phyloP scores from a whole-genome alignment of 257 asterid genomes.

The Ophiorrhiza pumila region DNA sequence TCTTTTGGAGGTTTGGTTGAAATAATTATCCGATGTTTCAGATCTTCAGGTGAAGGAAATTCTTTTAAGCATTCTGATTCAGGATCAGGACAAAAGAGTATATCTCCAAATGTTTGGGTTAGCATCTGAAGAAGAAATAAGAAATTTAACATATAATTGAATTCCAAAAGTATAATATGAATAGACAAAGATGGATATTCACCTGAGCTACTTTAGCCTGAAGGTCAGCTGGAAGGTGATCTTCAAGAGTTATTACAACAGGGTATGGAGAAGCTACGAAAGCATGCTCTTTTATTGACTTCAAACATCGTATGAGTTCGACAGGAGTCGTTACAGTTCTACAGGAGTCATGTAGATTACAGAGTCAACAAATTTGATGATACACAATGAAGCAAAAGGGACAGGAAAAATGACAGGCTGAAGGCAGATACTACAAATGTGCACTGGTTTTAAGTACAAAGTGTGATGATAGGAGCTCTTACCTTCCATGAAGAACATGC shows the following conservation, averaged over 20 bases:
- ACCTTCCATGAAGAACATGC: constrained; percentile 85
- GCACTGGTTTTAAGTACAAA: not conserved
- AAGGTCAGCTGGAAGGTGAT: constrained; percentile 72
- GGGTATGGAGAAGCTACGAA: constrained; percentile 74
- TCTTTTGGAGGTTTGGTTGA: constrained; percentile 93
- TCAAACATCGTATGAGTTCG: constrained; percentile 60
- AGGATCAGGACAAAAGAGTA: constrained; percentile 68
- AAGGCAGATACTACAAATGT: not conserved
- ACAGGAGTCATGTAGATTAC: constrained; percentile 12
- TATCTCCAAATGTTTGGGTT: constrained; percentile 58
- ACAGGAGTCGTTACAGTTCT: constrained; percentile 85
- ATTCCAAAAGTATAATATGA: not conserved
- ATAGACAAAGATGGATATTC: constrained; percentile 17
- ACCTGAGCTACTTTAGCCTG: constrained; percentile 89
- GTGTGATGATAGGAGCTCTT: not conserved
- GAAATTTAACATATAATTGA: not conserved
- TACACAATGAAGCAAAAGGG: constrained; percentile 2
- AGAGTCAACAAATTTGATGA: constrained; percentile 3
- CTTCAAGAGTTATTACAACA: constrained; percentile 75
- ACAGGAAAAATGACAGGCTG: not conserved
- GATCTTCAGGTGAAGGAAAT: constrained; percentile 76
- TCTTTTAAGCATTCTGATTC: constrained; percentile 57
- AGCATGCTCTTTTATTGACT: constrained; percentile 68
- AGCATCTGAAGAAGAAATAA: constrained; percentile 46
- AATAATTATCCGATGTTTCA: constrained; percentile 62